Base-by-base conservation (phyloP, 345 rosid genomes). In the Moricandia arvensis region DNA sequence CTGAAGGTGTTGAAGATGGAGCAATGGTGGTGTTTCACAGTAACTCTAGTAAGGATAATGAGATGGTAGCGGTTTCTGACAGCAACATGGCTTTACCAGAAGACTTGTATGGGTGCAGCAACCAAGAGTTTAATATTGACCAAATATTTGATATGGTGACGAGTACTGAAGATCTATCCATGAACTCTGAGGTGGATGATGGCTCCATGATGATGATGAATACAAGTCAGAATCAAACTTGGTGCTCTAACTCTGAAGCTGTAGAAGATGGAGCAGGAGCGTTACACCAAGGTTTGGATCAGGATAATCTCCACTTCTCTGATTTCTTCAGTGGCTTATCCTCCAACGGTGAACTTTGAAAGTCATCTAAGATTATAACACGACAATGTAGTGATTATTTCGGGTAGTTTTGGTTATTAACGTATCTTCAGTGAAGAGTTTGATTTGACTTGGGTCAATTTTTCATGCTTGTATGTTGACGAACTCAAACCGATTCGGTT, bases 401-500 rank as follows among this genome's bases (percentile, higher is more conserved):
- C n/a, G 53, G 29, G 5, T 8, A 21, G 29, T 8, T 8, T 21
- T 54, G 29, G 73, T 58, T 69, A 37, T 6, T 15, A 18, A 57
- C 15, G 38, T 69, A 8, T 37, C 9, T 0, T 21, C 8, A n/a
- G 15, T 7, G 1, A 59, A 15, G 3, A 0, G 5, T 38, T 41
- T 17, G 66, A 41, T 70, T 70, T 70, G 57, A 59, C 41, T 27
- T 41, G 3, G 1, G 26, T 55, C 34, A 55, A 21, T 34, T 35
- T 65, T 34, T 4, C 11, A 30, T 16, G 7, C 45, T 51, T 67
- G 47, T 45, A 68, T 33, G 16, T 68, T 68, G 61, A 33, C n/a
- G 33, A 53, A 55, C 31, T 68, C 71, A 68, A 51, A 53, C 71
- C 61, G 47, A 31, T 68, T 29, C 3, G 15, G 0, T 49, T 66